phyloP scores from a whole-genome alignment of 495 filamentous ascomycete genomes.

The Cryomyces minteri region DNA sequence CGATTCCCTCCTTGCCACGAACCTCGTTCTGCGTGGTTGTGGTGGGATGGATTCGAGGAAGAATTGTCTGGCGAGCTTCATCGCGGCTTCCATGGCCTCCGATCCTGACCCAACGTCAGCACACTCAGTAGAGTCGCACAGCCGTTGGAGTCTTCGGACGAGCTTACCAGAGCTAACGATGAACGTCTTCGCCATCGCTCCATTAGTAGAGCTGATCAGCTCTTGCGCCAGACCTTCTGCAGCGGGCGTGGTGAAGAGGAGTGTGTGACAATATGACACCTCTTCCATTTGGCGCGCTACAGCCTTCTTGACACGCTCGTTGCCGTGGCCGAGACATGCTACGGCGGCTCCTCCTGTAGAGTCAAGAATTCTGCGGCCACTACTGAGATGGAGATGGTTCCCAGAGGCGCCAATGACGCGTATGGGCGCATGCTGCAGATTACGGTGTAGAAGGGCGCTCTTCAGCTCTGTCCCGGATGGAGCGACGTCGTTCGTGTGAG shows the following conservation, averaged over 20 bases:
- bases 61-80: conserved; percentile 49
- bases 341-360: conserved; percentile 23
- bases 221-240: conserved; percentile 11
- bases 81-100: conserved; percentile 51
- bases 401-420: conserved; percentile 9
- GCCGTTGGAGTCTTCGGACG: not conserved
- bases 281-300: conserved; percentile 29
- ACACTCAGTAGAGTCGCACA: not conserved
- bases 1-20: conserved; percentile 48
- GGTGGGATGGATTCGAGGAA: conserved; percentile 34
- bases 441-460: conserved; percentile 12
- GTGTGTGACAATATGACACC: conserved; percentile 34
- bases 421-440: conserved; percentile 9
- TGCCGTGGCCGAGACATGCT: conserved; percentile 19
- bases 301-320: conserved; percentile 22
- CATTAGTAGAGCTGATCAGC: conserved; percentile 1
- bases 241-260: conserved; percentile 29
- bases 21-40: conserved; percentile 31
- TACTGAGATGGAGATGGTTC: conserved; percentile 10
- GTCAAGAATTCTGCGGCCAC: conserved; percentile 18
- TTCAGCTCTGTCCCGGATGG: not conserved
- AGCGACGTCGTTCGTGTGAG: not conserved
- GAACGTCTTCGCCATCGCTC: conserved; percentile 24
- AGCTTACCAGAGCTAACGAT: conserved; percentile 40
- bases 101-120: conserved; percentile 26